Base-by-base conservation (phyloP, 2,329 filamentous ascomycete species). In the Phoma sp. region DNA sequence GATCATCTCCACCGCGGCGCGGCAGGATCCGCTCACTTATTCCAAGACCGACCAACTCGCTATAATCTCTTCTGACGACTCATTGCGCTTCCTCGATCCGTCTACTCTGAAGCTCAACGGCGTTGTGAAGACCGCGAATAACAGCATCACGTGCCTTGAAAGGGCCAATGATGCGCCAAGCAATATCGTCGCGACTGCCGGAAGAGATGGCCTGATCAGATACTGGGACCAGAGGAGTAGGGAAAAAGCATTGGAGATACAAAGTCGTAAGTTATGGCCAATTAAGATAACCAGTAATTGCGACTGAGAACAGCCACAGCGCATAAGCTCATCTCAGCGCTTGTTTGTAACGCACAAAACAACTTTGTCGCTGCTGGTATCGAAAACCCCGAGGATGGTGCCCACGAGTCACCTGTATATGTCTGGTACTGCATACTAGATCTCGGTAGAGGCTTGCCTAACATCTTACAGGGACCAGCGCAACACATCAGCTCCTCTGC, bases 351-450 rank as follows among this genome's bases (percentile, higher is more conserved):
- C 42, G 73, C 79, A 8, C 67, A 75, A 9, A 82, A 81, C 11
- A 83, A 86, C 61, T 80, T 85, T 3, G 76, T 93, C 14, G 89
- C 87, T 22, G 85, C 86, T 7, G 90, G 90, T 29, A 91, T 89
- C 1, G 90, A 93, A 66, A 79, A 90, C 33, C 75, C 75, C 45
- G 76, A 75, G 27, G 83, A 84, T 36, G 83, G 87, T 0, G 62
- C 72, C 10, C 66, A 64, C 35, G 69, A 70, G 23, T 74, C 74
- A 4, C 73, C 72, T 13, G 69, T 77, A 37, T 72, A 72, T 47
- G 62, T 75, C 10, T 77, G 72, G 72, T 73, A 67, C 5, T 35
- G 30, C n/a, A 30, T 2, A 1, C 7, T 6, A 8, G 30, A 27
- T 3, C 5, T 13, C 7, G 25, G 9, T 4, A 13, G 3, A 4